phyloP scores from a whole-genome alignment of 305 asterid genomes.

The Solanum hybrid region DNA sequence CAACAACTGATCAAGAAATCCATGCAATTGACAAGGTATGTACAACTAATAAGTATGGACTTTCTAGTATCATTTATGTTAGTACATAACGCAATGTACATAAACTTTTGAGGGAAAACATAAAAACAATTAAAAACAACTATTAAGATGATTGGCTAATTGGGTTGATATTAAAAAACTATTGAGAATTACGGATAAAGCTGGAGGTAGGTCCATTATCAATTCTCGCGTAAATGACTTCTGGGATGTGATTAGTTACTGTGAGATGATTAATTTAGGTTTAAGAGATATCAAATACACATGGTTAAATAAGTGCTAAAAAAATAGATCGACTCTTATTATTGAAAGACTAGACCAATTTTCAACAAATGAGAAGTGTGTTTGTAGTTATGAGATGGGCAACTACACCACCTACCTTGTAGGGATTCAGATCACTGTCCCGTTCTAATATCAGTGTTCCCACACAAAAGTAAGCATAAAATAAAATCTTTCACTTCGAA shows the following conservation, averaged over 20 bases:
- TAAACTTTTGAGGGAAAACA: neutral
- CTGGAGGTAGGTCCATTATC: neutral
- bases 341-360: neutral
- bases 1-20: neutral
- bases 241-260: neutral
- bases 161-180: neutral
- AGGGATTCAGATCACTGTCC: neutral
- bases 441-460: neutral
- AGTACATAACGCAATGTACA: neutral
- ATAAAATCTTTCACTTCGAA: neutral
- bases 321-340: neutral
- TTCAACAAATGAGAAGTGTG: neutral
- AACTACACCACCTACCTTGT: too few relatives aligned
- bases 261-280: neutral
- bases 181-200: neutral
- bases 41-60: neutral
- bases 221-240: neutral
- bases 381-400: neutral
- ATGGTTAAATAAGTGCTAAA: neutral
- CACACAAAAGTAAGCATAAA: too few relatives aligned
- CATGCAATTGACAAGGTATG: neutral
- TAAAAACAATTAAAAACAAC: neutral
- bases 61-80: neutral
- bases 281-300: too few relatives aligned
- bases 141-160: neutral